phyloP scores from a whole-genome alignment of 805 yeast genomes.

The Lipomyces anomalus region DNA sequence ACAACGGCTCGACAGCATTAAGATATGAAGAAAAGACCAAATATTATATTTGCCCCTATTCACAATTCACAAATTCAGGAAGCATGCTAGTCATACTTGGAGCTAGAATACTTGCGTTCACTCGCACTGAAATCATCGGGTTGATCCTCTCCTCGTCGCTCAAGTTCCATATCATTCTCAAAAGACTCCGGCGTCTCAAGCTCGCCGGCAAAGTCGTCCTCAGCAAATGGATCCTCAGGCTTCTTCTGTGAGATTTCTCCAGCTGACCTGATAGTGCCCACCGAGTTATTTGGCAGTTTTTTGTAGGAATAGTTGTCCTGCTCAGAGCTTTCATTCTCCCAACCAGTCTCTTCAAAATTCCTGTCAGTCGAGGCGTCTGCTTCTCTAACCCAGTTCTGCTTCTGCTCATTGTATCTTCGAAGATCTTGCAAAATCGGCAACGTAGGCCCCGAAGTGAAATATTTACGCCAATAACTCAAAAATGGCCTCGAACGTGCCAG shows the following conservation, averaged over 20 bases:
- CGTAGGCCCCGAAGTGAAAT: slow-evolving; percentile 11
- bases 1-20: too few relatives aligned
- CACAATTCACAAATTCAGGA: too few relatives aligned
- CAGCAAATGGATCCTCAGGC: not conserved
- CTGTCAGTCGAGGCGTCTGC: not conserved
- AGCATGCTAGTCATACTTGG: slow-evolving; percentile 20
- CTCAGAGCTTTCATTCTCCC: not conserved
- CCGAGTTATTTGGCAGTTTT: not conserved
- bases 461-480: slow-evolving; percentile 13
- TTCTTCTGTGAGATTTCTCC: too few relatives aligned
- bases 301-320: not conserved
- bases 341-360: not conserved
- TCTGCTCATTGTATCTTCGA: not conserved
- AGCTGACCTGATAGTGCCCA: too few relatives aligned
- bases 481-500: slow-evolving; percentile 12
- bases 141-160: slow-evolving; percentile 20
- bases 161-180: slow-evolving; percentile 21
- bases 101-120: slow-evolving; percentile 15
- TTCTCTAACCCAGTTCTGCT: not conserved
- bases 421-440: not conserved
- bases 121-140: slow-evolving; percentile 22
- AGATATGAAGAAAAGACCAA: too few relatives aligned
- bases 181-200: slow-evolving; percentile 18
- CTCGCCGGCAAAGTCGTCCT: not conserved
- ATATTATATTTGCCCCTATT: too few relatives aligned